Evolutionary conservation across 305 asterid species (phyloP).

Genomic region (Fraxinus baroniana): DNA sequence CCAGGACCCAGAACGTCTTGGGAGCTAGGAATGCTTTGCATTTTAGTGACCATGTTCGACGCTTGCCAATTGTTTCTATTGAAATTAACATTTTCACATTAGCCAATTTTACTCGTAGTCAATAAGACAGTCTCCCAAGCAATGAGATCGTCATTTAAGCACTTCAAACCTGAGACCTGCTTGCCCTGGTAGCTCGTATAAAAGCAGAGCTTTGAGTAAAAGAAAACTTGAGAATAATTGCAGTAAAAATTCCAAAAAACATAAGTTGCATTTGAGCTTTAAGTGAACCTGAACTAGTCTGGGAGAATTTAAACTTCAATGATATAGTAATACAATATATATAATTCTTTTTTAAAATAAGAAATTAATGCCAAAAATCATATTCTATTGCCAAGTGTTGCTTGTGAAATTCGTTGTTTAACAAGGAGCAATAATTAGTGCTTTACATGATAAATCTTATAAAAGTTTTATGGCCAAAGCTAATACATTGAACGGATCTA

Average conservation of each 20-base stretch:
- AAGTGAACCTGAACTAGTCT: background rate
- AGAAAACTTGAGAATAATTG: background rate
- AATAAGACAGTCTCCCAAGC: background rate
- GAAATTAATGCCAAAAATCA: background rate
- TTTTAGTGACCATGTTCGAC: background rate
- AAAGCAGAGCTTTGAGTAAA: background rate
- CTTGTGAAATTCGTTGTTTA: background rate
- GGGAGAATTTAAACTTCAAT: background rate
- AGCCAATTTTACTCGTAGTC: background rate
- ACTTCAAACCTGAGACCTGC: background rate
- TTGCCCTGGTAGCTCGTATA: background rate
- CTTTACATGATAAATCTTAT: background rate
- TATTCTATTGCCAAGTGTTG: background rate
- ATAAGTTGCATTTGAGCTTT: background rate
- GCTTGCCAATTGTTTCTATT: background rate
- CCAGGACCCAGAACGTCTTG: background rate
- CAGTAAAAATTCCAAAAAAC: background rate
- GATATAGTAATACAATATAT: background rate
- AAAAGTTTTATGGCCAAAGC: background rate
- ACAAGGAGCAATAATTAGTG: background rate
- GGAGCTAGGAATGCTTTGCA: background rate
- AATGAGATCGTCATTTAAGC: background rate
- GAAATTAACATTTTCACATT: background rate
- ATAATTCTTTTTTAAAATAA: background rate
- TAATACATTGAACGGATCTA: background rate